phyloP scores from a whole-genome alignment of 169 alveolate genomes.

The Plasmodium sp. region DNA sequence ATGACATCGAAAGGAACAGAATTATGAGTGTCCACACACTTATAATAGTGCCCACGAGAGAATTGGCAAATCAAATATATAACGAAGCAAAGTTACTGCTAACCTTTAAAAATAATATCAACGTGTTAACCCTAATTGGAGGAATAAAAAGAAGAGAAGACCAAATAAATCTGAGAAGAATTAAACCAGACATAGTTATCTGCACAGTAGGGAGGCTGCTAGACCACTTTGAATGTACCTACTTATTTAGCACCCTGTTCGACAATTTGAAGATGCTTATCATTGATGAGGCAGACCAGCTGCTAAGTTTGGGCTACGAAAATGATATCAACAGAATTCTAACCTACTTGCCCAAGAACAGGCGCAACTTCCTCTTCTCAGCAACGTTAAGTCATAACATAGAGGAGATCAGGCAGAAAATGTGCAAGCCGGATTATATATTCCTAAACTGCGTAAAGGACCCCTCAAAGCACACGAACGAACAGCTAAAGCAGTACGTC shows the following conservation, averaged over 20 bases:
- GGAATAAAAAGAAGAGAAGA: slow-evolving; percentile 93
- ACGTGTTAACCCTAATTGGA: slow-evolving; percentile 94
- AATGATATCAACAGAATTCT: slow-evolving; percentile 66
- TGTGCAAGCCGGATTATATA: slow-evolving; percentile 59
- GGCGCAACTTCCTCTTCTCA: slow-evolving; percentile 76
- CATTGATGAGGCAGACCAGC: slow-evolving; percentile 96
- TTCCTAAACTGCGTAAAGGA: slow-evolving; percentile 65
- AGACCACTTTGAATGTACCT: slow-evolving; percentile 94
- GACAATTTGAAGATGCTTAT: slow-evolving; percentile 90
- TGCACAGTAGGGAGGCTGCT: slow-evolving; percentile 96
- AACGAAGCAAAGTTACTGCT: slow-evolving; percentile 89
- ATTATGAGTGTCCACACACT: slow-evolving; percentile 91
- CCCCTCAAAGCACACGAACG: slow-evolving; percentile 68
- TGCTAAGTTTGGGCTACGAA: slow-evolving; percentile 73
- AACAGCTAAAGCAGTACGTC: slow-evolving; percentile 74
- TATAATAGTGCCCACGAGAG: slow-evolving; percentile 96
- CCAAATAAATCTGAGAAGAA: slow-evolving; percentile 89
- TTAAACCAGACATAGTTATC: slow-evolving; percentile 94
- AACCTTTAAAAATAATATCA: slow-evolving; percentile 91
- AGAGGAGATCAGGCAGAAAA: slow-evolving; percentile 55
- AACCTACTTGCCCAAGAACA: slow-evolving; percentile 74
- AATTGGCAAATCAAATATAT: slow-evolving; percentile 93
- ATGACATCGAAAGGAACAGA: slow-evolving; percentile 89
- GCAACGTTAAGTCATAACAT: slow-evolving; percentile 75
- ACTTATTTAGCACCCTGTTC: slow-evolving; percentile 91